A percentile compares a stretch with the other conserved stretches of the same genome.
Conservation (phyloP, 345 rosid species). For the Euclidium syriacum region DNA sequence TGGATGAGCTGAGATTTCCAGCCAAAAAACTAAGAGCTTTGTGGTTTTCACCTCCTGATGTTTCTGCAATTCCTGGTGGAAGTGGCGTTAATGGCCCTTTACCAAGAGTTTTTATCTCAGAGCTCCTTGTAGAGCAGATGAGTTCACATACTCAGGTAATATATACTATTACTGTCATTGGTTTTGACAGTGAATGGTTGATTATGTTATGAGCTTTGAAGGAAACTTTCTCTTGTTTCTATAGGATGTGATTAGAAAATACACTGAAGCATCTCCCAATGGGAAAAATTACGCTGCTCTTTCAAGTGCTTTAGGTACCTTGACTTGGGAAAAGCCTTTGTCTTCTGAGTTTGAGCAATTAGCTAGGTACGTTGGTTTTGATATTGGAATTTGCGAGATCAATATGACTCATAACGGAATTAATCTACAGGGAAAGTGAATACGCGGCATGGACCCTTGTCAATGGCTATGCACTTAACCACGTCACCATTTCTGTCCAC, state of each 20-base stretch:
- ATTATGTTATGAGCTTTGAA: neutral
- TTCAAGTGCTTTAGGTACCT: constrained; percentile 75
- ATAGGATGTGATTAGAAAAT: constrained; percentile 80
- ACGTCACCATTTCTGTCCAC: constrained; percentile 81
- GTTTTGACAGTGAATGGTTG: neutral
- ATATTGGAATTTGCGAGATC: neutral
- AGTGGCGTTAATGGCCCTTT: constrained; percentile 68
- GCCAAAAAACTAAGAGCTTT: constrained; percentile 86
- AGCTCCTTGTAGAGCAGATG: constrained; percentile 80
- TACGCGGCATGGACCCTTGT: constrained; percentile 99
- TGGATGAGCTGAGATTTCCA: constrained; percentile 80
- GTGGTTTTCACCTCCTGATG: constrained; percentile 86
- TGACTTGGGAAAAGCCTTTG: constrained; percentile 75
- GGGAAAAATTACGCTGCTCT: constrained; percentile 63
- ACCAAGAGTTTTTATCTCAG: constrained; percentile 86
- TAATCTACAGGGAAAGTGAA: constrained; percentile 69
- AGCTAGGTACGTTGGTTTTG: constrained; percentile 53
- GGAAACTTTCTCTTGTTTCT: constrained; percentile 18
- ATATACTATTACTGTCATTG: neutral
- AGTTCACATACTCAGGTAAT: constrained; percentile 69
- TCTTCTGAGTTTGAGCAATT: constrained; percentile 71
- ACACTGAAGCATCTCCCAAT: constrained; percentile 38
- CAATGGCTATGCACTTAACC: constrained; percentile 92
- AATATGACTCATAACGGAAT: neutral
- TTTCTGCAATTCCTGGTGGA: constrained; percentile 35